Evolutionary conservation across 345 rosid genomes (phyloP).

Genomic region (Toxicodendron radicans): DNA sequence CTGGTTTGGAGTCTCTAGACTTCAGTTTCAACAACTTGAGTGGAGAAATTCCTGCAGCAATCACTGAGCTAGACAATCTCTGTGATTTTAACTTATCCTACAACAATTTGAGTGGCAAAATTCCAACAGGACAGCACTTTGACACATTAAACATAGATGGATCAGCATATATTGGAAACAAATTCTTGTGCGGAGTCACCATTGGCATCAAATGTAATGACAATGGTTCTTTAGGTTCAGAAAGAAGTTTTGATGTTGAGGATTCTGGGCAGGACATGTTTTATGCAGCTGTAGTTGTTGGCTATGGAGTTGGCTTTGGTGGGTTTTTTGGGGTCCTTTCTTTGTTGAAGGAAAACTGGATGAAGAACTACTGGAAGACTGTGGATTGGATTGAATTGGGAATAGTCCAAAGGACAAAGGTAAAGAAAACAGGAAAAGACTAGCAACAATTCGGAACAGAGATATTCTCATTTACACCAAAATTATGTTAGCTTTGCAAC

Average conservation of each 20-base stretch:
- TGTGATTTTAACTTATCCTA: background rate
- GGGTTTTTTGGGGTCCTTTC: constrained; percentile 21
- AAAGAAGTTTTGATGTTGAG: too few relatives aligned
- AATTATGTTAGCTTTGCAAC: too few relatives aligned
- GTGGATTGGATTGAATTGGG: constrained; percentile 8
- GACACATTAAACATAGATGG: constrained; percentile 29
- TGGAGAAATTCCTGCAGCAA: background rate
- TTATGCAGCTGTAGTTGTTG: too few relatives aligned
- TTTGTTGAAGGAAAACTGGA: constrained; percentile 18
- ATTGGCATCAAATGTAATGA: too few relatives aligned
- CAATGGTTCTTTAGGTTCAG: too few relatives aligned
- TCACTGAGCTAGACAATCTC: background rate
- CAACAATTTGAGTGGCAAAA: constrained; percentile 10
- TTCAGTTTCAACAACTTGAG: background rate
- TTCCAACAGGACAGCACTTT: constrained; percentile 23
- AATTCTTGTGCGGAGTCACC: constrained; percentile 12
- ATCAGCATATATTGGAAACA: constrained; percentile 18
- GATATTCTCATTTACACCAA: too few relatives aligned
- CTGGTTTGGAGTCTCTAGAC: background rate
- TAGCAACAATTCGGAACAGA: too few relatives aligned
- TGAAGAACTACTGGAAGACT: constrained; percentile 16
- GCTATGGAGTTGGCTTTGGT: constrained; percentile 23
- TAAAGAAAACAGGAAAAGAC: background rate
- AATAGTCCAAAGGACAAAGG: background rate
- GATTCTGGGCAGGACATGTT: too few relatives aligned